These are phyloP conservation scores for Sclerotinia glacialis DNA, from an alignment of 2,329 filamentous ascomycete genomes.

Conservation along the genomic window DNA sequence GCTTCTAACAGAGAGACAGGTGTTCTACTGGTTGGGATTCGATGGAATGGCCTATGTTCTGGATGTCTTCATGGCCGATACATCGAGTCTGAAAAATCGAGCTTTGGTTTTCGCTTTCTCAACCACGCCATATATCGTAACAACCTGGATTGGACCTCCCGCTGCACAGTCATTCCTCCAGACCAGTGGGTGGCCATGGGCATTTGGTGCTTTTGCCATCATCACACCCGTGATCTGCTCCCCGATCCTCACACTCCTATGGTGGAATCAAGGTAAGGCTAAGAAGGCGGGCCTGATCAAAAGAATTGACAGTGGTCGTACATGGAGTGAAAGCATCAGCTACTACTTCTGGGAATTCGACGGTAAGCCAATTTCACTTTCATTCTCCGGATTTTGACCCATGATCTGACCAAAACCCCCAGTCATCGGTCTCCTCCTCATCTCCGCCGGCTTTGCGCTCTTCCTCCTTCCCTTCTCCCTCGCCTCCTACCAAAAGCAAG, in stretches of 20 bases:
- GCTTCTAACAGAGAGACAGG: slow-evolving; percentile 20
- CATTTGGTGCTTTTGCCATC: slow-evolving; percentile 64
- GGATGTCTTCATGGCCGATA: slow-evolving; percentile 66
- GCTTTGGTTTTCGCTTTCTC: slow-evolving; percentile 53
- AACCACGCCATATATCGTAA: slow-evolving; percentile 63
- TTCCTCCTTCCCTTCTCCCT: slow-evolving; percentile 70
- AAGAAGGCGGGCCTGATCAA: slow-evolving; percentile 49
- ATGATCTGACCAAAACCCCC: background rate
- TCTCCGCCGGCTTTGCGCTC: slow-evolving; percentile 58
- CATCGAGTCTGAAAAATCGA: slow-evolving; percentile 61
- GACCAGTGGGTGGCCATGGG: slow-evolving; percentile 63
- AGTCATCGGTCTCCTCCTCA: slow-evolving; percentile 57
- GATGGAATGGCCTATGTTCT: slow-evolving; percentile 54
- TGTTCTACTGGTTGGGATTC: slow-evolving; percentile 37
- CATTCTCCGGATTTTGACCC: background rate
- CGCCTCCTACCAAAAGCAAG: slow-evolving; percentile 38
- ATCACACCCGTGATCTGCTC: slow-evolving; percentile 58
- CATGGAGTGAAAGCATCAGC: slow-evolving; percentile 46
- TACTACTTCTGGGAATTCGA: slow-evolving; percentile 63
- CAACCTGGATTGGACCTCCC: slow-evolving; percentile 60
- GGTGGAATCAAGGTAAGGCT: slow-evolving; percentile 57
- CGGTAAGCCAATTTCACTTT: slow-evolving; percentile 27
- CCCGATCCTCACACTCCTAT: slow-evolving; percentile 57
- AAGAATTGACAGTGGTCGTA: slow-evolving; percentile 46
- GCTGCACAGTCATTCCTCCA: slow-evolving; percentile 55